Conservation (phyloP, 1,284 basidiomycete genomes). For the Leccinum laetum region DNA sequence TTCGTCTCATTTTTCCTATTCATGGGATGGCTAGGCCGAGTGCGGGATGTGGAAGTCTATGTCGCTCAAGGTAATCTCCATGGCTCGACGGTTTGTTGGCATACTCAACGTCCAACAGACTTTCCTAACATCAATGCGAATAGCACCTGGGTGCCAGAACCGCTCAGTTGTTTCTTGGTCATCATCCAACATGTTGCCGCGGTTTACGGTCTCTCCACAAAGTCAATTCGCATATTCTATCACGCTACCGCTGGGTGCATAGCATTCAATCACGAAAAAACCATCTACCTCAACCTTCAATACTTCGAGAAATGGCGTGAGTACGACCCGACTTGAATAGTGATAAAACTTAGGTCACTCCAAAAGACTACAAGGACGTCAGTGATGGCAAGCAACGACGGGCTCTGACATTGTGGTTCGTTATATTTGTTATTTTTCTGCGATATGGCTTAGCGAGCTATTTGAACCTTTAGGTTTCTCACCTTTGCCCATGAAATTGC, state of each 20-base stretch:
- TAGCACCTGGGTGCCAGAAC: slow-evolving; percentile 37
- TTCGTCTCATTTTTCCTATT: neutral
- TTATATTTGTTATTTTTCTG: neutral
- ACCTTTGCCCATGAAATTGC: too few species aligned
- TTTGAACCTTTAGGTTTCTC: too few species aligned
- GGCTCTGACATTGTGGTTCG: slow-evolving; percentile 80
- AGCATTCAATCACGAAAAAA: slow-evolving; percentile 91
- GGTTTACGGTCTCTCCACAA: slow-evolving; percentile 60
- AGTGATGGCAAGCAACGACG: slow-evolving; percentile 50
- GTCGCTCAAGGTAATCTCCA: neutral
- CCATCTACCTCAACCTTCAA: slow-evolving; percentile 87
- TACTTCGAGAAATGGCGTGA: slow-evolving; percentile 81
- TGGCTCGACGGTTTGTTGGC: too few species aligned
- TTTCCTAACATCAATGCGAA: slow-evolving; percentile 32
- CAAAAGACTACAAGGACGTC: slow-evolving; percentile 69
- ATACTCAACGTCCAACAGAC: slow-evolving; percentile 27
- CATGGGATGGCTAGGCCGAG: neutral
- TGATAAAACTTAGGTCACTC: neutral
- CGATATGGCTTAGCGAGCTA: too few species aligned
- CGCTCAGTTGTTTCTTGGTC: slow-evolving; percentile 61
- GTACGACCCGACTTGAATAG: slow-evolving; percentile 21
- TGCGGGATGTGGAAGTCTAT: neutral
- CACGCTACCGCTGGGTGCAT: slow-evolving; percentile 78
- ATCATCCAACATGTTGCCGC: slow-evolving; percentile 53
- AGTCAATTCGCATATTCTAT: slow-evolving; percentile 83